A percentile compares a stretch with the other conserved stretches of the same genome.
Evolutionary conservation across 352 stramenopile species (phyloP).

Genomic region (Elongisporangium undulatum): DNA sequence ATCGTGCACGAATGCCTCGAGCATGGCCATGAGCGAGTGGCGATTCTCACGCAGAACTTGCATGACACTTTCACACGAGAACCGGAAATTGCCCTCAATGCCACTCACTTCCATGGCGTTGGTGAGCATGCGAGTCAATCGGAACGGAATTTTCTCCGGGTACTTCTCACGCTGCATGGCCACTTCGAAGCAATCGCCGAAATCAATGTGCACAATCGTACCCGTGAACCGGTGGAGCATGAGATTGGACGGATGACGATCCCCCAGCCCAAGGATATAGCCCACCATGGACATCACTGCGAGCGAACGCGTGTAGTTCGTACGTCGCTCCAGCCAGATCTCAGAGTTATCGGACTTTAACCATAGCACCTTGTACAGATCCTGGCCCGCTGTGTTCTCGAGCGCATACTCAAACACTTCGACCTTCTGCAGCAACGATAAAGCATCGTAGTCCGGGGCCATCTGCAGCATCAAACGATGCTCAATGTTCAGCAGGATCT

Average conservation of each 20-base stretch:
- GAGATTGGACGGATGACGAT: constrained; percentile 99
- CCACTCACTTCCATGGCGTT: constrained; percentile 98
- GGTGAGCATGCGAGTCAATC: constrained; percentile 98
- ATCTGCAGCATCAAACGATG: constrained; percentile 88
- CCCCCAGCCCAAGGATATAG: constrained; percentile 99
- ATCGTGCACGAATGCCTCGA: constrained; percentile 99
- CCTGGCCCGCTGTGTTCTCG: constrained; percentile 92
- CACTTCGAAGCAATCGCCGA: constrained; percentile 98
- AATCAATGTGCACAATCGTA: constrained; percentile 97
- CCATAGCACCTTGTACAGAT: constrained; percentile 96
- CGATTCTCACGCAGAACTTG: constrained; percentile 95
- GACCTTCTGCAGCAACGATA: constrained; percentile 98
- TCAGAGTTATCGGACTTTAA: constrained; percentile 98
- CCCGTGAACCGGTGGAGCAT: constrained; percentile 99
- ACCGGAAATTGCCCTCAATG: constrained; percentile 98
- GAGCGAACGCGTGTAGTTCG: constrained; percentile 96
- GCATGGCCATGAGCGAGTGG: constrained; percentile 98
- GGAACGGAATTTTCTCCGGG: constrained; percentile 99
- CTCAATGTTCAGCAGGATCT: constrained; percentile 94
- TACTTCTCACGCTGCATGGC: constrained; percentile 99
- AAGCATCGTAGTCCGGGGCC: constrained; percentile 94
- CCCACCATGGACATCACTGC: constrained; percentile 99
- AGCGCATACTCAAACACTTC: constrained; percentile 96
- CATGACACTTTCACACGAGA: constrained; percentile 98
- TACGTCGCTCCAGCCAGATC: constrained; percentile 97